Base-by-base conservation (phyloP, 148 eudicot species). In the Rhododendron williamsianum region DNA sequence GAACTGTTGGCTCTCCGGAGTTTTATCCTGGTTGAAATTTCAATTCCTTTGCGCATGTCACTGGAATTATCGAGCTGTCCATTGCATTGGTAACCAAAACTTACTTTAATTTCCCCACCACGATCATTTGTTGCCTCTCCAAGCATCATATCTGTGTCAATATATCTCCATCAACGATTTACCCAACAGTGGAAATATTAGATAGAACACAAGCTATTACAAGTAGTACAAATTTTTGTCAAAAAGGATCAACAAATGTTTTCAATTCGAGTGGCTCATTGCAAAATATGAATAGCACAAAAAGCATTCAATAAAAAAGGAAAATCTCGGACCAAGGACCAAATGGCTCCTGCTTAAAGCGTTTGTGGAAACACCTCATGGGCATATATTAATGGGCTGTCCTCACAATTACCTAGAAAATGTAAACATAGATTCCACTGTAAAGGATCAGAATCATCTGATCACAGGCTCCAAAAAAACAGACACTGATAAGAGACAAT, bases 21-120 rank as follows among this genome's bases (percentile, higher is more conserved):
- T 80, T 86, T 89, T 60, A 82, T 48, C 41, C 86, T 88, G 35
- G 91, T 84, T 23, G 88, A 88, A 83, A 84, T 87, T 81, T 89
- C 95, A 83, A 82, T 88, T 77, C 89, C 93, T 78, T 86, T 86
- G 23, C 92, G 82, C 52, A 87, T 63, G 33, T 90, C 92, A 78
- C 19, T 30, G 81, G 83, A 78, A 76, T 60, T 54, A 46, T 84
- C 89, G 43, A 88, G 87, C 71, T 90, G 86, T 10, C 81, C 82
- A 73, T 86, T 86, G 91, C 99, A 96, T 69, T 93, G 95, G 87
- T 96, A 96, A 56, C 97, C 98, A 81, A 96, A 95, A 87, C 97
- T 95, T 78, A 96, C 92, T 85, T 94, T 92, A 60, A 95, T 88
- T 80, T 95, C 96, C 21, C 92, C 90, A 30, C 90, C 91, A n/a